phyloP scores from a whole-genome alignment of 2,329 filamentous ascomycete genomes.

The Xylariaceae sp. region DNA sequence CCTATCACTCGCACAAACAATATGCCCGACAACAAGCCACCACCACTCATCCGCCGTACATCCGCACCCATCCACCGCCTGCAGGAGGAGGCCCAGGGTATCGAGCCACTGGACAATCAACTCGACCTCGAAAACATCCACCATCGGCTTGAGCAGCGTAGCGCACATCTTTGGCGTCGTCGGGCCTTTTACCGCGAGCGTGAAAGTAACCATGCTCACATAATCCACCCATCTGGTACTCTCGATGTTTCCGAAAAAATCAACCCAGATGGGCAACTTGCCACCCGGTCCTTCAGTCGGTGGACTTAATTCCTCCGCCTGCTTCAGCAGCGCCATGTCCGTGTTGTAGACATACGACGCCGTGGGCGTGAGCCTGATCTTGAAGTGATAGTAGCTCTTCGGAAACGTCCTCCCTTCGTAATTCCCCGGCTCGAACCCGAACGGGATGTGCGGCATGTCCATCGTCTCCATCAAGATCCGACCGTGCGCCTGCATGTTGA shows the following conservation, averaged over 20 bases:
- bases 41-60: conserved; percentile 58
- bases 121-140: conserved; percentile 59
- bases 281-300: conserved; percentile 38
- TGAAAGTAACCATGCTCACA: conserved; percentile 56
- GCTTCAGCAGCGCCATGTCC: conserved; percentile 38
- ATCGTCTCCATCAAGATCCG: conserved; percentile 48
- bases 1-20: conserved; percentile 20
- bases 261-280: conserved; percentile 66
- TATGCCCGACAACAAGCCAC: conserved; percentile 53
- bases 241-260: conserved; percentile 58
- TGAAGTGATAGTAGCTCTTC: conserved; percentile 60
- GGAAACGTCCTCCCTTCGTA: conserved; percentile 67
- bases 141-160: conserved; percentile 48
- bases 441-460: conserved; percentile 57
- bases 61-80: conserved; percentile 35
- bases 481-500: conserved; percentile 58
- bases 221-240: conserved; percentile 59
- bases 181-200: conserved; percentile 57
- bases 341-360: conserved; percentile 51
- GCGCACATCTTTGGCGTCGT: conserved; percentile 48
- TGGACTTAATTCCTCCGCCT: conserved; percentile 34
- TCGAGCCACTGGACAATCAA: conserved; percentile 56
- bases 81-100: conserved; percentile 45
- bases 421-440: conserved; percentile 65
- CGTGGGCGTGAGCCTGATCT: conserved; percentile 55